Percentiles rank a stretch among this genome's conserved stretches.
Evolutionary conservation across 2,329 filamentous ascomycete species (phyloP).

Genomic region (Aspergillus ochraceoroseus): DNA sequence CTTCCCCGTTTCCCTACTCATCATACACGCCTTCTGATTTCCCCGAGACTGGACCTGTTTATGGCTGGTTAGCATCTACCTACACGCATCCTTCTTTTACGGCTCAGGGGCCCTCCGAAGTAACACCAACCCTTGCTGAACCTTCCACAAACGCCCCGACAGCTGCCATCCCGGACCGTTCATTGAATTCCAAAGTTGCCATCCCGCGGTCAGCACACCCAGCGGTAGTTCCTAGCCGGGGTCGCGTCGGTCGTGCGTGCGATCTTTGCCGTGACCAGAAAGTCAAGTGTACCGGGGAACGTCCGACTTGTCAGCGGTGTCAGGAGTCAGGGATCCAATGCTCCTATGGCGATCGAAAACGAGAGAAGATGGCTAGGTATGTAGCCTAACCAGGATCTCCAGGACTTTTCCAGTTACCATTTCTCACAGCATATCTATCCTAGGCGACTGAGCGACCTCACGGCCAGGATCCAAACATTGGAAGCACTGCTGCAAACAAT

Average conservation of each 20-base stretch:
- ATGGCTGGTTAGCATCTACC: constrained; percentile 19
- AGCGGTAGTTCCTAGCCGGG: constrained; percentile 24
- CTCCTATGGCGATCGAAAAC: constrained; percentile 44
- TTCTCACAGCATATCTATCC: too few relatives aligned
- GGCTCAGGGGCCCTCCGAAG: constrained; percentile 17
- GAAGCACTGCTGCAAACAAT: constrained; percentile 35
- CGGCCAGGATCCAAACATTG: constrained; percentile 35
- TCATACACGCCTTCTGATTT: constrained; percentile 16
- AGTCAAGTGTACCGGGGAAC: constrained; percentile 46
- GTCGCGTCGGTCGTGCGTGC: constrained; percentile 40
- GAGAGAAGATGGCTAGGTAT: constrained; percentile 43
- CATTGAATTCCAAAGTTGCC: constrained; percentile 28
- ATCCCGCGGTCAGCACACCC: constrained; percentile 29
- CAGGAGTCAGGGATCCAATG: constrained; percentile 40
- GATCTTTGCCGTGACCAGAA: constrained; percentile 46
- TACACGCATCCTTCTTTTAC: constrained; percentile 19
- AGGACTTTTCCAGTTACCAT: too few relatives aligned
- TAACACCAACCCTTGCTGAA: constrained; percentile 15
- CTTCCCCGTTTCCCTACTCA: constrained; percentile 17
- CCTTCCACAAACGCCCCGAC: constrained; percentile 11
- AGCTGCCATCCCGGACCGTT: constrained; percentile 16
- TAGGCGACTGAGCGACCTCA: constrained; percentile 40
- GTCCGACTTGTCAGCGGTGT: constrained; percentile 42
- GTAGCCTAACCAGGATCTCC: constrained; percentile 14
- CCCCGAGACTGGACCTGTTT: constrained; percentile 16